These are phyloP conservation scores for Xylaria digitata DNA, from an alignment of 2,329 filamentous ascomycete species.

Conservation along the genomic window DNA sequence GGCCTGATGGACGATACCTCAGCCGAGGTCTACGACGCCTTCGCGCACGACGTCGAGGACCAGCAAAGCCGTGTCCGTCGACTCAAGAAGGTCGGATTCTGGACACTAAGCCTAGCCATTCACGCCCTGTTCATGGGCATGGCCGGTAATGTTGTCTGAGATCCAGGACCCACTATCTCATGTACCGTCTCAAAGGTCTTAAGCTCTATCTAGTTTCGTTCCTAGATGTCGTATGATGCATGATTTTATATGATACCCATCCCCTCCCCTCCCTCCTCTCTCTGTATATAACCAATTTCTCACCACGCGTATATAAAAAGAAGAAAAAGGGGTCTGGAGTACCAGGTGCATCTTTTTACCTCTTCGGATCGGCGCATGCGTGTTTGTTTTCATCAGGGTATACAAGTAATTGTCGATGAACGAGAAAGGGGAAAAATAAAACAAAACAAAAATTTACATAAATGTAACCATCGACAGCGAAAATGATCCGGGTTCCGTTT, in stretches of 20 bases:
- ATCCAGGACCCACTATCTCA: neutral
- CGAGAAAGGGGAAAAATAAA: neutral
- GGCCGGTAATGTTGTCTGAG: slow-evolving; percentile 78
- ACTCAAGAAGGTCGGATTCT: slow-evolving; percentile 95
- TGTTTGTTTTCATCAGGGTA: slow-evolving; percentile 2
- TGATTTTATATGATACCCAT: slow-evolving; percentile 26
- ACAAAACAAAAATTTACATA: neutral
- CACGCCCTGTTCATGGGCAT: slow-evolving; percentile 96
- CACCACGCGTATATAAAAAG: slow-evolving; percentile 16
- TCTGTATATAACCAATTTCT: slow-evolving; percentile 29
- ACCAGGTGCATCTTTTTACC: neutral
- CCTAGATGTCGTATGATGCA: slow-evolving; percentile 8
- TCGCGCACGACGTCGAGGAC: slow-evolving; percentile 89
- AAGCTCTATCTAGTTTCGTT: neutral
- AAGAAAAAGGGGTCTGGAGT: slow-evolving; percentile 10
- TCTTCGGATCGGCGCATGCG: neutral
- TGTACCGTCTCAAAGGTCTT: neutral
- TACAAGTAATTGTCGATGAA: slow-evolving; percentile 1
- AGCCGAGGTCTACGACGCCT: slow-evolving; percentile 93
- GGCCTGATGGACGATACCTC: slow-evolving; percentile 94
- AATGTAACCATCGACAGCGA: slow-evolving; percentile 7
- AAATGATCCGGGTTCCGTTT: neutral
- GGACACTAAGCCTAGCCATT: slow-evolving; percentile 91
- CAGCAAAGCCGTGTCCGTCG: slow-evolving; percentile 86
- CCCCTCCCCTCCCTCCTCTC: slow-evolving; percentile 13